Evolutionary conservation across 2,329 filamentous ascomycete species (phyloP).

Genomic region (Diaporthe destruens): DNA sequence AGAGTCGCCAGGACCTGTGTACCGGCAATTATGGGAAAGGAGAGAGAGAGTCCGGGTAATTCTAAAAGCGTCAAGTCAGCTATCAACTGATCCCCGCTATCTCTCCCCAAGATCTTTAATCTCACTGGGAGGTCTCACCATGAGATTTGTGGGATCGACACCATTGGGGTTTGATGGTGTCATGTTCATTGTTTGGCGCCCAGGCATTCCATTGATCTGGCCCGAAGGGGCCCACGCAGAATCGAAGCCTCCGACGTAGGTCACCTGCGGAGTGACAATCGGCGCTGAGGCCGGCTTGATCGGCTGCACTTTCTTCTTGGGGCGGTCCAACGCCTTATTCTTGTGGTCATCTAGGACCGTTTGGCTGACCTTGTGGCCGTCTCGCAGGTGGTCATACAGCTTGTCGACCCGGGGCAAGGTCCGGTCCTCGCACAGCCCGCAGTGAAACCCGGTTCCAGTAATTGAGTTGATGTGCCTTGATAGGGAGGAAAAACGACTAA

Average conservation of each 20-base stretch:
- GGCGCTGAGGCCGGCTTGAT: not conserved
- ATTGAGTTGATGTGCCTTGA: constrained; percentile 7
- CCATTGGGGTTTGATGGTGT: not conserved
- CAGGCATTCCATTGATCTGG: not conserved
- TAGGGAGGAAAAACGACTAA: not conserved
- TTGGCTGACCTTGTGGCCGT: constrained; percentile 21
- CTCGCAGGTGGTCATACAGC: constrained; percentile 8
- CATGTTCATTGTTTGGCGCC: not conserved
- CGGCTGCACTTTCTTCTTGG: not conserved
- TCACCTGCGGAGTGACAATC: not conserved
- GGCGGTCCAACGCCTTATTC: not conserved
- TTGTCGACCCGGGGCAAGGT: not conserved
- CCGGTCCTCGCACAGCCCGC: constrained; percentile 3
- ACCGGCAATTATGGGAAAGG: not conserved
- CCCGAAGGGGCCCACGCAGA: not conserved
- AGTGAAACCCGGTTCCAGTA: not conserved
- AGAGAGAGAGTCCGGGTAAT: not conserved
- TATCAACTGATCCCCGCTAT: too few relatives aligned
- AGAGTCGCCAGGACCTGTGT: not conserved
- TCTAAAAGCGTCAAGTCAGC: not conserved
- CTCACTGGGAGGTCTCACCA: not conserved
- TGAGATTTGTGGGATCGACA: not conserved
- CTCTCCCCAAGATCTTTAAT: not conserved
- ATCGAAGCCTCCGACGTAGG: not conserved
- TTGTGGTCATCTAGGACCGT: constrained; percentile 1